Conservation (phyloP, 352 stramenopile genomes). For the Phytopythium sindhum region DNA sequence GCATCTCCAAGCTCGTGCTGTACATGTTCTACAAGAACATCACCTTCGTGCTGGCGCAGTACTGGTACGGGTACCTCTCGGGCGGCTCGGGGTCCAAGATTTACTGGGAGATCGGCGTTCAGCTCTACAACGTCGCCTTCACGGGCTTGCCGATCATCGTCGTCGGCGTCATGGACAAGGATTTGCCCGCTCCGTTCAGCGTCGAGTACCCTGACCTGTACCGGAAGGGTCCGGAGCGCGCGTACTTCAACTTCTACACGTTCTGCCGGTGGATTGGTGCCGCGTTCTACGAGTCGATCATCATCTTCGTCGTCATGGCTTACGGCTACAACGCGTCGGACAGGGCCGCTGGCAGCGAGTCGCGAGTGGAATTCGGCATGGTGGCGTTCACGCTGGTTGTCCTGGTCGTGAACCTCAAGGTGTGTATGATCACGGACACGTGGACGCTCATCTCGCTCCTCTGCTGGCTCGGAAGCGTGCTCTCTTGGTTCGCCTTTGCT, state of each 20-base stretch:
- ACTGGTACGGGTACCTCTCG: conserved; percentile 91
- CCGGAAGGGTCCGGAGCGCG: conserved; percentile 51
- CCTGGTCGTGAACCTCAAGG: conserved; percentile 94
- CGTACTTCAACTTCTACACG: conserved; percentile 79
- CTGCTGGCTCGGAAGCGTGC: conserved; percentile 61
- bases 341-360: conserved; percentile 52
- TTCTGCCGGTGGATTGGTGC: conserved; percentile 78
- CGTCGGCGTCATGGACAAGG: conserved; percentile 80
- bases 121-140: conserved; percentile 95
- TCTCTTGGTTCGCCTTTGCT: conserved; percentile 69
- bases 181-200: conserved; percentile 71
- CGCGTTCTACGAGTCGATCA: conserved; percentile 71
- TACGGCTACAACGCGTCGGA: conserved; percentile 75
- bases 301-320: conserved; percentile 80
- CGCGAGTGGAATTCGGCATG: conserved; percentile 81
- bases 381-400: conserved; percentile 91
- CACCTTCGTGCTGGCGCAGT: conserved; percentile 86
- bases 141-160: conserved; percentile 91
- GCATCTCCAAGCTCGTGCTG: conserved; percentile 87
- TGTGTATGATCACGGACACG: conserved; percentile 77
- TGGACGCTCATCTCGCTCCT: conserved; percentile 64
- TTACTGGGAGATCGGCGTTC: conserved; percentile 82
- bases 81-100: conserved; percentile 89
- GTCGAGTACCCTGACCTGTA: conserved; percentile 80
- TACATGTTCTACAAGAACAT: conserved; percentile 97